Conservation (phyloP, 345 rosid species). For the Clausena lansium region DNA sequence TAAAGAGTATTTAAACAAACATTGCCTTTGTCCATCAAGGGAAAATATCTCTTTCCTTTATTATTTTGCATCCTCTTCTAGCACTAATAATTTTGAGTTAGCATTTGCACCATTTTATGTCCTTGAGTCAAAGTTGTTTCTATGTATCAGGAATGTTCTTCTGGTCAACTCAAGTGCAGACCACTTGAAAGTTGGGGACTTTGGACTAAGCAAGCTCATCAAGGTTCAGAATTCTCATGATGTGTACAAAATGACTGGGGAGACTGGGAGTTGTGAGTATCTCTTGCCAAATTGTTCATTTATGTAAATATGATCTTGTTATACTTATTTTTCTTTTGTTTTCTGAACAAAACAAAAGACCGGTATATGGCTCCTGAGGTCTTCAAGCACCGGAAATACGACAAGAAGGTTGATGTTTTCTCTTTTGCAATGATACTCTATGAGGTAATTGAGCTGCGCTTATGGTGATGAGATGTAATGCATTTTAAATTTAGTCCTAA, state of each 20-base stretch:
- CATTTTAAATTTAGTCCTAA: conserved; percentile 18
- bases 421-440: conserved; percentile 96
- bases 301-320: conserved; percentile 11
- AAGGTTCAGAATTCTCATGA: conserved; percentile 95
- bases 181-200: conserved; percentile 97
- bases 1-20: neutral
- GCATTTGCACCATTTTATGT: neutral
- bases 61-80: neutral
- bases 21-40: neutral
- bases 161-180: conserved; percentile 92
- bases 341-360: conserved; percentile 45
- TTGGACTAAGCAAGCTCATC: conserved; percentile 97
- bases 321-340: conserved; percentile 21
- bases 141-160: conserved; percentile 79
- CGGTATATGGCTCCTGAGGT: conserved; percentile 99
- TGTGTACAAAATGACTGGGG: conserved; percentile 99
- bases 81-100: neutral
- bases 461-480: conserved; percentile 11
- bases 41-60: neutral
- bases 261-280: conserved; percentile 96
- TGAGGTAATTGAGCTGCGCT: conserved; percentile 54
- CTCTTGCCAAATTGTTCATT: conserved; percentile 10
- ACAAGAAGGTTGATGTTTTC: conserved; percentile 98
- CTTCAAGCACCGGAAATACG: conserved; percentile 92
- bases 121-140: neutral